phyloP scores from a whole-genome alignment of 805 yeast genomes.

The Kodamaea sagamina region DNA sequence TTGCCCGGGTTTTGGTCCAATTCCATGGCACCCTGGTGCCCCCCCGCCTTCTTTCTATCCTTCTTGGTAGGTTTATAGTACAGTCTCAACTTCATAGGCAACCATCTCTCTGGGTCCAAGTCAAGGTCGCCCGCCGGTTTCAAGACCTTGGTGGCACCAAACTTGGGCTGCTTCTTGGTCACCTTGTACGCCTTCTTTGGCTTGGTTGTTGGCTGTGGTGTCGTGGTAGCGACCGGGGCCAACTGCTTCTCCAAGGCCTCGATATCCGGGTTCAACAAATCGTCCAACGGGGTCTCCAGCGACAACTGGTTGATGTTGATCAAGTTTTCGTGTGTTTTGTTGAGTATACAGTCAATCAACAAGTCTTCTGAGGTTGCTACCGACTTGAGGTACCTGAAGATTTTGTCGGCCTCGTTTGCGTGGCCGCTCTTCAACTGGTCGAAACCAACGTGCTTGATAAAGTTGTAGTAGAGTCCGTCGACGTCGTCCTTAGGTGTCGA shows the following conservation, averaged over 20 bases:
- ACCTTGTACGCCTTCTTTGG: conserved; percentile 10
- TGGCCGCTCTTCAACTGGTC: conserved; percentile 25
- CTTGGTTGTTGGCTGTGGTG: conserved; percentile 2
- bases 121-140: conserved; percentile 27
- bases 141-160: conserved; percentile 29
- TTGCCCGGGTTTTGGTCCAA: conserved; percentile 3
- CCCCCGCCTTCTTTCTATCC: conserved; percentile 33
- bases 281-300: conserved; percentile 25
- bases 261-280: conserved; percentile 33
- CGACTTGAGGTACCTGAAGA: conserved; percentile 26
- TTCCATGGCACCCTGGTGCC: conserved; percentile 21
- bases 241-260: conserved; percentile 18
- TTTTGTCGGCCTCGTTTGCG: conserved; percentile 16
- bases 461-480: conserved; percentile 25
- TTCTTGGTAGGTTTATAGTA: conserved; percentile 78
- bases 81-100: conserved; percentile 83
- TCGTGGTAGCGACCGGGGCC: conserved; percentile 3
- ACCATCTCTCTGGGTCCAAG: conserved; percentile 77
- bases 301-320: conserved; percentile 21
- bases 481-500: conserved; percentile 6
- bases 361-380: conserved; percentile 22
- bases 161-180: conserved; percentile 28
- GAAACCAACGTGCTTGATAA: conserved; percentile 33
- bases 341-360: conserved; percentile 25
- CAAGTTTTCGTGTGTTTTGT: conserved; percentile 22